Evolutionary conservation across 495 filamentous ascomycete genomes (phyloP).

Genomic region (Lepidopterella palustris): DNA sequence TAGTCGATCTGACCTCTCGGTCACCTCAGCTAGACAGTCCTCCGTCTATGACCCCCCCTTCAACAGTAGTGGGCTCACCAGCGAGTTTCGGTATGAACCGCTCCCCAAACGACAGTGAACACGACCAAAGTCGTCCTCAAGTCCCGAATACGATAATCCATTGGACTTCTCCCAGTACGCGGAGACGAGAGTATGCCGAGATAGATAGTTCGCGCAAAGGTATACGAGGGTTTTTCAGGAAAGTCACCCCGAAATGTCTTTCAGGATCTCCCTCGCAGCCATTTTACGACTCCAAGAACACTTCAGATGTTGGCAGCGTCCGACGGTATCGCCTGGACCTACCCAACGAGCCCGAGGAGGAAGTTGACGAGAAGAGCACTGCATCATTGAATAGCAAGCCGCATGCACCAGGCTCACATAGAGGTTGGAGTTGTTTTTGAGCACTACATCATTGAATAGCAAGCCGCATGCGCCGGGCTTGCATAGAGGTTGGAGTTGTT

Average conservation of each 20-base stretch:
- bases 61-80: not conserved
- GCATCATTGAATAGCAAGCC: not conserved
- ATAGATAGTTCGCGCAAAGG: constrained; percentile 21
- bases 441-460: not conserved
- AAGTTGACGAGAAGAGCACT: constrained; percentile 13
- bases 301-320: constrained; percentile 13
- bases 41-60: not conserved
- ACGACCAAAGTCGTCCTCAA: not conserved
- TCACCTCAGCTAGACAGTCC: not conserved
- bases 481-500: not conserved
- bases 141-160: constrained; percentile 17
- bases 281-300: constrained; percentile 19
- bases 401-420: not conserved
- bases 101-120: not conserved
- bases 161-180: constrained; percentile 23
- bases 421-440: not conserved
- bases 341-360: constrained; percentile 4
- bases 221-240: constrained; percentile 11
- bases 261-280: constrained; percentile 12
- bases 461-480: not conserved
- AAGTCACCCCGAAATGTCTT: constrained; percentile 13
- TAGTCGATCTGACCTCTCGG: not conserved
- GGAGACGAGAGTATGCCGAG: constrained; percentile 18
- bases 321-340: constrained; percentile 21
- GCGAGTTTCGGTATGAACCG: not conserved